Evolutionary conservation across 345 rosid species (phyloP).

Genomic region (Sapria himalayana): DNA sequence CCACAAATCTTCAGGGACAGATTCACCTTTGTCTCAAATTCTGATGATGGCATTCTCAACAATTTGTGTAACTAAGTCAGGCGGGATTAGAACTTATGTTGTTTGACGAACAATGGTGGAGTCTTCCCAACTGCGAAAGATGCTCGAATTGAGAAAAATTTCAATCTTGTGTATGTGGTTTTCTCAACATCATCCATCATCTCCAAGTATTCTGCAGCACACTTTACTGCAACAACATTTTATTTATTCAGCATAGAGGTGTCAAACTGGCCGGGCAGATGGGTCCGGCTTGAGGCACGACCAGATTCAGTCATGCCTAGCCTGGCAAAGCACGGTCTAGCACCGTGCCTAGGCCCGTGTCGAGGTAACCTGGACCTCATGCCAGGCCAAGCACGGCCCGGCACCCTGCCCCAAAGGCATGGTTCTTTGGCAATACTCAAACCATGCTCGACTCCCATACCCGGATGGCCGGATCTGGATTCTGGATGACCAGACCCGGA

Average conservation of each 20-base stretch:
- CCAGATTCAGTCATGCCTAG: too few species aligned
- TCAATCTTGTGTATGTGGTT: conserved; percentile 66
- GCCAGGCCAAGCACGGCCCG: too few species aligned
- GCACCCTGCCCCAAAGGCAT: too few species aligned
- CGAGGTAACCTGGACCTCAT: too few species aligned
- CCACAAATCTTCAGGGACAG: conserved; percentile 92
- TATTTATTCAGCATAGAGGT: conserved; percentile 71
- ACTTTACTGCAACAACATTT: conserved; percentile 65
- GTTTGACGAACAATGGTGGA: conserved; percentile 84
- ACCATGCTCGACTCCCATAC: too few species aligned
- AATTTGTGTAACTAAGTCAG: conserved; percentile 53
- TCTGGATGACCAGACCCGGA: too few species aligned
- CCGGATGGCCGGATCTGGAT: too few species aligned
- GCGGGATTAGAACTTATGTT: conserved; percentile 53
- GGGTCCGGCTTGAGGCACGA: too few species aligned
- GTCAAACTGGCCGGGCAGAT: too few species aligned
- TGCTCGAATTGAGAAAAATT: conserved; percentile 65
- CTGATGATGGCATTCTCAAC: conserved; percentile 23
- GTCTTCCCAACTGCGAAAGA: conserved; percentile 87
- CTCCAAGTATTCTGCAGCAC: conserved; percentile 86
- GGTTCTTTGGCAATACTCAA: too few species aligned
- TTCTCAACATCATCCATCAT: conserved; percentile 73
- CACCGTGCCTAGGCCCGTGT: too few species aligned
- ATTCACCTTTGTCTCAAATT: conserved; percentile 24
- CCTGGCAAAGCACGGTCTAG: too few species aligned